Evolutionary conservation across 768 basidiomycete species (phyloP).

Genomic region (Kwoniella heveanensis): DNA sequence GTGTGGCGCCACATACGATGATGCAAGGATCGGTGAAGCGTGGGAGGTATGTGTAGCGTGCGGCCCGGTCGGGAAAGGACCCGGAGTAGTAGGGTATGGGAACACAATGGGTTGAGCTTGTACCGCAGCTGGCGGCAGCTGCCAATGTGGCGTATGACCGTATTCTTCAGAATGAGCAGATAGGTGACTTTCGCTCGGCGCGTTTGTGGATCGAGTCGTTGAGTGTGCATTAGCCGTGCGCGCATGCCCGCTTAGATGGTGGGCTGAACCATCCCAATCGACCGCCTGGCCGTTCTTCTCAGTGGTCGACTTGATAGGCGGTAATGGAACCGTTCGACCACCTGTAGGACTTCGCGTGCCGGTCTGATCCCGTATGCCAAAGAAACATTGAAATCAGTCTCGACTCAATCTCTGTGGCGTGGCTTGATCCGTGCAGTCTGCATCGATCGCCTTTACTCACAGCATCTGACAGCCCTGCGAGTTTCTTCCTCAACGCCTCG

Average conservation of each 20-base stretch:
- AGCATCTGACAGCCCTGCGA: slow-evolving; percentile 32
- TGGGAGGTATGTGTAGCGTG: neutral
- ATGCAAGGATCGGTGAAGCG: neutral
- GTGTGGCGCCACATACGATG: slow-evolving; percentile 24
- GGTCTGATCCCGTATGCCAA: slow-evolving; percentile 18
- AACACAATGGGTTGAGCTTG: slow-evolving; percentile 18
- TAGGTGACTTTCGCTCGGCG: neutral
- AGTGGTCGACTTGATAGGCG: slow-evolving; percentile 17
- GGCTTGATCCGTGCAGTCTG: neutral
- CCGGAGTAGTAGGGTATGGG: slow-evolving; percentile 29
- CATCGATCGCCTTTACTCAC: slow-evolving; percentile 19
- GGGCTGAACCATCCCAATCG: neutral
- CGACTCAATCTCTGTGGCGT: neutral
- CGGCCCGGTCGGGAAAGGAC: neutral
- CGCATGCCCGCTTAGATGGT: too few species aligned
- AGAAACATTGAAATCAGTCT: too few species aligned
- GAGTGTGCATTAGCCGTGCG: too few species aligned
- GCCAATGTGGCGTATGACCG: slow-evolving; percentile 7
- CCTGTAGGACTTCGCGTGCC: slow-evolving; percentile 32
- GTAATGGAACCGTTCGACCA: slow-evolving; percentile 28
- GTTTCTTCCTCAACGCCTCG: slow-evolving; percentile 37
- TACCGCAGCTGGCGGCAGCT: neutral
- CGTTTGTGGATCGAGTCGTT: neutral
- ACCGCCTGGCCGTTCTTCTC: neutral
- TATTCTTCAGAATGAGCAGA: neutral